A percentile compares a stretch with the other conserved stretches of the same genome.
These are phyloP conservation scores for Beta lomatogona DNA, from an alignment of 179 eudicot genomes.

Conservation along the genomic window DNA sequence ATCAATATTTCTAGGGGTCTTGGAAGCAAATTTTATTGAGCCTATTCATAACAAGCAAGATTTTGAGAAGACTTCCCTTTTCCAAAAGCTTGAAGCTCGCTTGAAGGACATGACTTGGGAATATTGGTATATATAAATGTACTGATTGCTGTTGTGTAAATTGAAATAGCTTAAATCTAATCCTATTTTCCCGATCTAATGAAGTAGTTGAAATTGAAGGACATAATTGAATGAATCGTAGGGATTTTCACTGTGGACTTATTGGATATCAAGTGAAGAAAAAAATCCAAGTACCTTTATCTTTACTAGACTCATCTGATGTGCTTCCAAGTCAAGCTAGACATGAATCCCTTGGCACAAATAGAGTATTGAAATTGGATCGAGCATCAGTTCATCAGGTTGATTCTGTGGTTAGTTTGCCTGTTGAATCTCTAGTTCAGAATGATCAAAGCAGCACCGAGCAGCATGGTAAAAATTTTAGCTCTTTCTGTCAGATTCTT, in stretches of 20 bases:
- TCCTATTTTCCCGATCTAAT: not conserved
- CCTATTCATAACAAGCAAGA: conserved; percentile 97
- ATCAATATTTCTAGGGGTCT: conserved; percentile 48
- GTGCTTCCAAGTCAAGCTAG: conserved; percentile 27
- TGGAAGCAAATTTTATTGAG: conserved; percentile 88
- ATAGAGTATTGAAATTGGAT: conserved; percentile 25
- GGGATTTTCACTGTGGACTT: conserved; percentile 90
- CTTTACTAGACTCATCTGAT: conserved; percentile 29
- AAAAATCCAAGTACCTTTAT: conserved; percentile 29
- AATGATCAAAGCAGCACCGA: conserved; percentile 16
- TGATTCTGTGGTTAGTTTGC: conserved; percentile 30
- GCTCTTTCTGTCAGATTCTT: not conserved
- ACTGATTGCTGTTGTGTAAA: not conserved
- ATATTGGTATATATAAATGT: conserved; percentile 65
- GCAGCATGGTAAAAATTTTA: conserved; percentile 26
- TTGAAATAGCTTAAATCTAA: not conserved
- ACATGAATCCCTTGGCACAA: conserved; percentile 30
- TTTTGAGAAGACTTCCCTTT: conserved; percentile 88
- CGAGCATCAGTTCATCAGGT: conserved; percentile 1
- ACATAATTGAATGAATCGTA: conserved; percentile 37
- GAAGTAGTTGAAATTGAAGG: conserved; percentile 14
- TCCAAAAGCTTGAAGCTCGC: conserved; percentile 84
- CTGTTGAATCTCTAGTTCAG: conserved; percentile 12
- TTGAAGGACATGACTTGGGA: conserved; percentile 92
- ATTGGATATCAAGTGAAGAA: conserved; percentile 67